Conservation (phyloP, 306 rosid genomes). For the Fragaria vesca region DNA sequence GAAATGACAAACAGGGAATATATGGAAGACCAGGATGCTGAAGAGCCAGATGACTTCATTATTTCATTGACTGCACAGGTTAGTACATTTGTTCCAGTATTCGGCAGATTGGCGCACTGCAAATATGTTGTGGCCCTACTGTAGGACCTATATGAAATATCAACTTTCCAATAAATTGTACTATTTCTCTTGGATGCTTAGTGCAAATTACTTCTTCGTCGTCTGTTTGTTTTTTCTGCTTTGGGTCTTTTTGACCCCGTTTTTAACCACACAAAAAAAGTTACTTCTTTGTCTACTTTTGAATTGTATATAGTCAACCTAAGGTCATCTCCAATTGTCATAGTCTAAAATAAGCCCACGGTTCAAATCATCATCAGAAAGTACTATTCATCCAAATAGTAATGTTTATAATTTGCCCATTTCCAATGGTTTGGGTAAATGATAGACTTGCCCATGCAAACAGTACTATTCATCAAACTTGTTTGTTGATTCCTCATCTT, state of each 20-base stretch:
- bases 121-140: neutral
- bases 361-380: neutral
- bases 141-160: neutral
- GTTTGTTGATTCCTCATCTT: neutral
- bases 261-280: no score
- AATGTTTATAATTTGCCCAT: neutral
- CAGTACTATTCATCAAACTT: neutral
- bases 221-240: no score
- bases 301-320: neutral
- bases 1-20: constrained; percentile 89
- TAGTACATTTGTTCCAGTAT: constrained; percentile 21
- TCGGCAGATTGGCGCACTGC: neutral
- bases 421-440: neutral
- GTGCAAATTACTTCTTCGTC: neutral
- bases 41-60: constrained; percentile 96
- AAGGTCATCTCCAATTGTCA: neutral
- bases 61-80: constrained; percentile 95
- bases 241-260: no score
- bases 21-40: constrained; percentile 97
- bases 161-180: neutral
- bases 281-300: neutral
- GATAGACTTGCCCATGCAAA: neutral
- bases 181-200: neutral
- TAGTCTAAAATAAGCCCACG: neutral
- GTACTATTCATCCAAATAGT: neutral